phyloP scores from a whole-genome alignment of 2,329 filamentous ascomycete genomes.

The Neonectria sp. region DNA sequence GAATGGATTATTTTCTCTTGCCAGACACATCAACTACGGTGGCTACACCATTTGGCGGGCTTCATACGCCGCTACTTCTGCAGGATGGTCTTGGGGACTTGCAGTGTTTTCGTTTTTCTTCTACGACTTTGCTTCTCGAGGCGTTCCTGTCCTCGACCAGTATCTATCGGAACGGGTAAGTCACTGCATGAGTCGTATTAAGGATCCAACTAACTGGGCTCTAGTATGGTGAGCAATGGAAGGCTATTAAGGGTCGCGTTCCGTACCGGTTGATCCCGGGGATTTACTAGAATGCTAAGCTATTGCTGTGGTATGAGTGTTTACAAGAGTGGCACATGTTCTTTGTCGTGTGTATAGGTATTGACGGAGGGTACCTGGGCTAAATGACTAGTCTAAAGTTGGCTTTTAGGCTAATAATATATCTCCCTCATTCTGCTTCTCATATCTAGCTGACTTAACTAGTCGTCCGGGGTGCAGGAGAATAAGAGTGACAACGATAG shows the following conservation, averaged over 20 bases:
- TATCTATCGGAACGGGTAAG: not conserved
- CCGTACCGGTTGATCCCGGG: not conserved
- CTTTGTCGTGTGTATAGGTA: too few species aligned
- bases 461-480: slow-evolving; percentile 36
- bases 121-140: not conserved
- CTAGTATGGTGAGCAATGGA: slow-evolving; percentile 1
- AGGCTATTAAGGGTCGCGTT: not conserved
- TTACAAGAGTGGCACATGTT: too few species aligned
- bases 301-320: not conserved
- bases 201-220: not conserved
- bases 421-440: not conserved
- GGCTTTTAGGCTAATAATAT: not conserved
- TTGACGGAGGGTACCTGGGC: too few species aligned
- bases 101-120: not conserved
- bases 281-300: not conserved
- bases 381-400: too few species aligned
- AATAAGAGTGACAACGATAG: slow-evolving; percentile 29
- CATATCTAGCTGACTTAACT: slow-evolving; percentile 12
- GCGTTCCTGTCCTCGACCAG: not conserved
- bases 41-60: not conserved
- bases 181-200: not conserved
- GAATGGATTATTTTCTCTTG: slow-evolving; percentile 8
- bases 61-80: slow-evolving; percentile 29
- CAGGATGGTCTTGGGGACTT: not conserved
- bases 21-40: not conserved